Base-by-base conservation (phyloP, 768 basidiomycete genomes). In the Rhodotorula sphaerocarpa region DNA sequence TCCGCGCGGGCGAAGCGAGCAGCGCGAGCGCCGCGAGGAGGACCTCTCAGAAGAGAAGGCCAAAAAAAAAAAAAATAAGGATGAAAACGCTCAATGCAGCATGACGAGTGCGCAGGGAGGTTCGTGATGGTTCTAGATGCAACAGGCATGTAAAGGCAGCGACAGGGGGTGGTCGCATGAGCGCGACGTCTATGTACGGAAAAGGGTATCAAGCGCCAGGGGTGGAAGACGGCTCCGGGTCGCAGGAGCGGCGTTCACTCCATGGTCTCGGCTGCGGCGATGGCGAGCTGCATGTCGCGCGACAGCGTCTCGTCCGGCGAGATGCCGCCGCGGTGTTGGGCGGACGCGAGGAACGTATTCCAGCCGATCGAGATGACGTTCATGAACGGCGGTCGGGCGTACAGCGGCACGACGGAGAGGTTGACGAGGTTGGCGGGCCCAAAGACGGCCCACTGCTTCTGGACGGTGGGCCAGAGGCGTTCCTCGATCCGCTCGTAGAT, bases 301-400 rank as follows among this genome's bases (percentile, higher is more conserved):
- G 48, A 42, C 36, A 43, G n/a, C 15, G 28, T 11, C 6, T 3
- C 7, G 30, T 23, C n/a, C 2, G 55, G 55, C 5, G 48, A 31
- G 30, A 53, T 34, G 5, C 45, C 56, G 20, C 62, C 62, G 18
- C 44, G 55, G 36, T 43, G 33, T 21, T 48, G 48, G 7, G 52
- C 57, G 1, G 56, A 53, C 5, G 62, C 62, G 6, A 63, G 36
- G 62, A 58, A 63, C 6, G 44, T 33, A 20, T 55, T 57, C 62
- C 62, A 63, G 28, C 56, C 62, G 45, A 45, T 42, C 18, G 31
- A 50, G 44, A 71, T 33, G 23, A 69, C 16, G 56, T 71, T 71
- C 57, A 71, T 65, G 51, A 72, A 65, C 2, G 70, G 70, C 9
- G 71, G 71, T 1, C 71, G 59, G 4, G 65, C 70, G 52, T 71